A percentile compares a stretch with the other conserved stretches of the same genome.
These are phyloP conservation scores for Acmispon strigosus DNA, from an alignment of 306 rosid genomes.

Conservation along the genomic window DNA sequence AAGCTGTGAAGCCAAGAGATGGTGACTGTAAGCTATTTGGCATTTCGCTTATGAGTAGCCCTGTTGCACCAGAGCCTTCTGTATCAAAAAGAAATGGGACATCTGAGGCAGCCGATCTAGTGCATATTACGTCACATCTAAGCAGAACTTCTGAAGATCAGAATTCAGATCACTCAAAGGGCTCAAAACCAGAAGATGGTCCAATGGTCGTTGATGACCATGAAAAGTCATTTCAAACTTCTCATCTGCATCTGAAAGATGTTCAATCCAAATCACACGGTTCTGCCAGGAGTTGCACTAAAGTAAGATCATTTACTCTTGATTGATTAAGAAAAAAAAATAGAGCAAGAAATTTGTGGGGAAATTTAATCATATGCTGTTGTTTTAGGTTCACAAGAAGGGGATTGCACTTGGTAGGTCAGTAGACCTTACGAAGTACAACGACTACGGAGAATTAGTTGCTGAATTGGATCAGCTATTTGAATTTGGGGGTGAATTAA, in stretches of 20 bases:
- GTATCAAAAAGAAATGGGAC: slow-evolving; percentile 26
- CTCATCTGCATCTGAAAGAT: slow-evolving; percentile 37
- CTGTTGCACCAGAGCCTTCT: slow-evolving; percentile 31
- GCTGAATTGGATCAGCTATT: slow-evolving; percentile 72
- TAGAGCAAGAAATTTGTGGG: not conserved
- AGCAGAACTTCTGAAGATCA: slow-evolving; percentile 30
- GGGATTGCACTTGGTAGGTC: slow-evolving; percentile 94
- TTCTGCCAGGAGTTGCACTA: slow-evolving; percentile 83
- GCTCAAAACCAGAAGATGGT: slow-evolving; percentile 34
- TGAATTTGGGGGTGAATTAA: slow-evolving; percentile 71
- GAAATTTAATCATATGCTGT: slow-evolving; percentile 5
- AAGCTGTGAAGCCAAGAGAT: slow-evolving; percentile 49
- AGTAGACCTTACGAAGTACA: slow-evolving; percentile 78
- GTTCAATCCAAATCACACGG: slow-evolving; percentile 43
- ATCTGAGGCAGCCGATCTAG: slow-evolving; percentile 23
- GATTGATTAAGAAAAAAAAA: not conserved
- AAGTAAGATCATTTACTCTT: slow-evolving; percentile 33
- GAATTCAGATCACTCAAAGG: slow-evolving; percentile 50
- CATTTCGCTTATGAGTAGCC: slow-evolving; percentile 44
- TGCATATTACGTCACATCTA: slow-evolving; percentile 21
- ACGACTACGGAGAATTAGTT: slow-evolving; percentile 54
- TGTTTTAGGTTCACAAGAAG: slow-evolving; percentile 81
- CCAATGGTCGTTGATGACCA: slow-evolving; percentile 20
- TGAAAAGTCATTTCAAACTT: slow-evolving; percentile 35
- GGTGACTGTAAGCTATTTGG: slow-evolving; percentile 84